Evolutionary conservation across 768 basidiomycete genomes (phyloP).

Genomic region (Symmetrospora coprosmae): DNA sequence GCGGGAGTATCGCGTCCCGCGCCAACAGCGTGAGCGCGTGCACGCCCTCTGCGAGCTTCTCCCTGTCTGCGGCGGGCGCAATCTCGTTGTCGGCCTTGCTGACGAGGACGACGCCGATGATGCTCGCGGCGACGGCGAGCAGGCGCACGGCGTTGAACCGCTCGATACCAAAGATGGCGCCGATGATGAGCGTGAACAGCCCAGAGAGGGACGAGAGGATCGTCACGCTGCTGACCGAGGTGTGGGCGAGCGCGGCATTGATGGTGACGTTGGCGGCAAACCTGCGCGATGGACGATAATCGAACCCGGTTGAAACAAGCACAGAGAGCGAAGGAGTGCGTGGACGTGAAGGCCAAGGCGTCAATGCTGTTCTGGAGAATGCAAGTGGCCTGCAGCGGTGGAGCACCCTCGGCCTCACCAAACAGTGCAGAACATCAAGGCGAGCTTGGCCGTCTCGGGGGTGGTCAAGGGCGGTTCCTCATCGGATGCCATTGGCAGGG

Average conservation of each 20-base stretch:
- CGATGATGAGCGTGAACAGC: conserved; percentile 80
- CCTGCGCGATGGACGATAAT: conserved; percentile 32
- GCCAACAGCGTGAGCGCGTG: too few species aligned
- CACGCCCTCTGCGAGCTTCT: too few species aligned
- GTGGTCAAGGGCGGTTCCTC: conserved; percentile 23
- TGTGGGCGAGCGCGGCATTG: conserved; percentile 68
- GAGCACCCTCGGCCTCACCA: conserved; percentile 46
- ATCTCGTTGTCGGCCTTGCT: conserved; percentile 57
- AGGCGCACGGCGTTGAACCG: conserved; percentile 57
- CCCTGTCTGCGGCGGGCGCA: conserved; percentile 3
- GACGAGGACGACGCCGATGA: conserved; percentile 72
- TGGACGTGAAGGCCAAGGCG: too few species aligned
- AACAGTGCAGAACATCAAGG: conserved; percentile 64
- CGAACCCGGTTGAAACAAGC: too few species aligned
- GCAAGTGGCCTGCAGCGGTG: too few species aligned
- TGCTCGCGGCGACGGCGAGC: conserved; percentile 60
- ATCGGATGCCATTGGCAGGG: too few species aligned
- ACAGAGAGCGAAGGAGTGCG: too few species aligned
- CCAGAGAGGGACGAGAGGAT: conserved; percentile 52
- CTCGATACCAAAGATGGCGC: conserved; percentile 69
- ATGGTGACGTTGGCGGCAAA: conserved; percentile 87
- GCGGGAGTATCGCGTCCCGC: too few species aligned
- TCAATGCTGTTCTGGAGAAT: too few species aligned
- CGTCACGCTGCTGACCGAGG: conserved; percentile 86
- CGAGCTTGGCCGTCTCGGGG: conserved; percentile 65